A percentile compares a stretch with the other conserved stretches of the same genome.
These are phyloP conservation scores for Gossypium anomalum DNA, from an alignment of 345 rosid genomes.

Conservation along the genomic window DNA sequence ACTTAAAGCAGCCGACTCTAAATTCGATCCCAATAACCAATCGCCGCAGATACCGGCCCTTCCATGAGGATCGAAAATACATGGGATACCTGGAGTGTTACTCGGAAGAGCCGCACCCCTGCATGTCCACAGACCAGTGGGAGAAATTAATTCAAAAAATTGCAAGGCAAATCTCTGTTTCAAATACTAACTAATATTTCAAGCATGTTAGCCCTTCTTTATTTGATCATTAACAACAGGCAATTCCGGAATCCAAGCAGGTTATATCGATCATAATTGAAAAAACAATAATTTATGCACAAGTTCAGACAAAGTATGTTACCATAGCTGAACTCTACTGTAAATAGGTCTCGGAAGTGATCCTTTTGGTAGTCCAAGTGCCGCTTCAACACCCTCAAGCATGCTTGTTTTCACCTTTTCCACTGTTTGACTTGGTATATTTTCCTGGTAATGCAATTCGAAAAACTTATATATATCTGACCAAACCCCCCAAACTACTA, in stretches of 20 bases:
- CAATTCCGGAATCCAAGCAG: not conserved
- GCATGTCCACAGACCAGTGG: not conserved
- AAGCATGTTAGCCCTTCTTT: not conserved
- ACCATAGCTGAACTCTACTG: conserved; percentile 71
- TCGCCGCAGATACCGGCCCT: conserved; percentile 95
- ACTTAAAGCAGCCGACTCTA: conserved; percentile 86
- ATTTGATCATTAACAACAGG: not conserved
- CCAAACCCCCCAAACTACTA: not conserved
- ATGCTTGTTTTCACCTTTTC: conserved; percentile 69
- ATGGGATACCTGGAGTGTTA: conserved; percentile 63
- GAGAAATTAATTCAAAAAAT: not conserved
- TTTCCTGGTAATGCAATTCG: conserved; percentile 46
- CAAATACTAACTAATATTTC: not conserved
- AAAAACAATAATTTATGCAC: not conserved
- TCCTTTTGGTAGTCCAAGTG: conserved; percentile 55
- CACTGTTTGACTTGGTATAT: conserved; percentile 63
- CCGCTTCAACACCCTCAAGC: conserved; percentile 75
- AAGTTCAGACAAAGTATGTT: conserved; percentile 7
- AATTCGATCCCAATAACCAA: conserved; percentile 80
- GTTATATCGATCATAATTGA: not conserved
- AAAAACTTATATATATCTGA: not conserved
- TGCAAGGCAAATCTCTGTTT: not conserved
- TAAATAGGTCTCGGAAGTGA: conserved; percentile 62
- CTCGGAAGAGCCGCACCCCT: conserved; percentile 97
- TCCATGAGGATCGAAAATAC: conserved; percentile 80